phyloP scores from a whole-genome alignment of 805 yeast species.

The Schwanniomyces pseudopolymorphus region DNA sequence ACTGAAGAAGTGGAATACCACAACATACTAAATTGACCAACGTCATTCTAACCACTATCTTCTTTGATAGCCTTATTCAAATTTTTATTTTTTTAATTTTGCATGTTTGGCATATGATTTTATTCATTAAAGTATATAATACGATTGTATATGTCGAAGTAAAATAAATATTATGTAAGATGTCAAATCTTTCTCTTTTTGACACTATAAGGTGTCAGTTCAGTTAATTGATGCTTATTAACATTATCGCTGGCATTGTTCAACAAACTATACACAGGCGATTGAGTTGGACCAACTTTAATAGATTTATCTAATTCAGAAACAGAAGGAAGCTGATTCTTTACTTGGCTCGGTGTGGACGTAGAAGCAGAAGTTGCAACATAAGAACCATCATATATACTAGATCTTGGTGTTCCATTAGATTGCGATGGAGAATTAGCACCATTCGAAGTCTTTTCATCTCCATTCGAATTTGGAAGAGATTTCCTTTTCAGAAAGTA shows the following conservation, averaged over 20 bases:
- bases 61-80: too few species aligned
- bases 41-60: too few species aligned
- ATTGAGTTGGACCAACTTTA: constrained; percentile 8
- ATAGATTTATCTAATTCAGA: constrained; percentile 36
- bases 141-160: neutral
- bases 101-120: too few species aligned
- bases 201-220: neutral
- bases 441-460: neutral
- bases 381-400: neutral
- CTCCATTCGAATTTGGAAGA: neutral
- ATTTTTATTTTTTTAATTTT: too few species aligned
- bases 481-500: neutral
- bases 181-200: constrained; percentile 2
- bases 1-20: too few species aligned
- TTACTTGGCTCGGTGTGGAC: constrained; percentile 3
- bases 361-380: constrained; percentile 1
- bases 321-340: constrained; percentile 33
- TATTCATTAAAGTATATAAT: too few species aligned
- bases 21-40: too few species aligned
- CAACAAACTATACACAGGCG: constrained; percentile 9
- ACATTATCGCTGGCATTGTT: neutral
- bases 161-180: neutral
- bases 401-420: neutral
- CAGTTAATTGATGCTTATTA: neutral
- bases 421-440: neutral